phyloP scores from a whole-genome alignment of 2,329 filamentous ascomycete species.

The Aureobasidium leucospermi region DNA sequence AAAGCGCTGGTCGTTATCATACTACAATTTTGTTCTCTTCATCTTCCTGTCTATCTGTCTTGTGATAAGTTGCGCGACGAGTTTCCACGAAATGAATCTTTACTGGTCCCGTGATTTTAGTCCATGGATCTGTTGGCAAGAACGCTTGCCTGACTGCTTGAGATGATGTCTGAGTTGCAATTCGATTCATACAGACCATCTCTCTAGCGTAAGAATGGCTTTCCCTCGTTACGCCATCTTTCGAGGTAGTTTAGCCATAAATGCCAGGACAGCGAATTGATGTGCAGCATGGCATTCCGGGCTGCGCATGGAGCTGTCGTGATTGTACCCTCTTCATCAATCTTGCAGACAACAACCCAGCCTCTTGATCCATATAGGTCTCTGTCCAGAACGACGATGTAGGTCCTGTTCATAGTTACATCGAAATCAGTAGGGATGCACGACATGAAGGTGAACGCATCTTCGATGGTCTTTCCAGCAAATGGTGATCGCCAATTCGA shows the following conservation, averaged over 20 bases:
- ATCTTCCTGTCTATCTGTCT: no score
- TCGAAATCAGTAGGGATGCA: background rate
- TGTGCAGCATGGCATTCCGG: background rate
- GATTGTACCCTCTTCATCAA: background rate
- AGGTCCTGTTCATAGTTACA: background rate
- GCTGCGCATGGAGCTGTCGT: background rate
- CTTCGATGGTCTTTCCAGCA: background rate
- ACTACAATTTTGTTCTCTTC: no score
- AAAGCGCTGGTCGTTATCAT: no score
- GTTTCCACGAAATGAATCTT: no score
- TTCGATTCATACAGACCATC: no score
- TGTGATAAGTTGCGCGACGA: no score
- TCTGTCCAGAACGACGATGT: background rate
- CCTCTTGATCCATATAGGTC: background rate
- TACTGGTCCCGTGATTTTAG: no score
- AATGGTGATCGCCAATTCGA: background rate
- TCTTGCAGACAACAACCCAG: background rate
- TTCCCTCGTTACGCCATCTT: background rate
- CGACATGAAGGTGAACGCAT: background rate
- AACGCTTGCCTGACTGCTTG: no score
- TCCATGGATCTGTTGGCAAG: no score
- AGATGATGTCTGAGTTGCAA: no score
- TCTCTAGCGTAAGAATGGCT: background rate
- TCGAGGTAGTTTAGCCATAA: background rate
- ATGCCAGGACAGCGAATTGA: background rate